Evolutionary conservation across 768 basidiomycete genomes (phyloP).

Genomic region (Termitomyces bulborhizus): DNA sequence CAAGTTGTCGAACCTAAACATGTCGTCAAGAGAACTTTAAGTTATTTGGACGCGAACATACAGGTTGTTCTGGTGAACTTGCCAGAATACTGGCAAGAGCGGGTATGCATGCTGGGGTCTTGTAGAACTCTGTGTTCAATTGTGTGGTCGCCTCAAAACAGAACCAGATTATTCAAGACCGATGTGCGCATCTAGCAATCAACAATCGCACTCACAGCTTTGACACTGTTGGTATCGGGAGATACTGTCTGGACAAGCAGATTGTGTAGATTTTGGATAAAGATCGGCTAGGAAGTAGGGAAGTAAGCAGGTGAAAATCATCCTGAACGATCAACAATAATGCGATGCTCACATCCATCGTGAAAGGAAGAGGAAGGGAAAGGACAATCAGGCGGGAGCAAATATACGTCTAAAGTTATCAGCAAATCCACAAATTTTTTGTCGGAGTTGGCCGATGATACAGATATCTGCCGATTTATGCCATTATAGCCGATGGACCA

Average conservation of each 20-base stretch:
- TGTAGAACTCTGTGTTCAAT: conserved; percentile 91
- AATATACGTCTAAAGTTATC: conserved; percentile 18
- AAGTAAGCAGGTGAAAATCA: conserved; percentile 13
- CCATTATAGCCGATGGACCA: not conserved
- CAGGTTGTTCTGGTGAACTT: conserved; percentile 76
- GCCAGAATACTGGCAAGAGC: conserved; percentile 85
- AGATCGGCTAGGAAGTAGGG: conserved; percentile 46
- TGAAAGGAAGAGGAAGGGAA: conserved; percentile 10
- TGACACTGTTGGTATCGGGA: conserved; percentile 85
- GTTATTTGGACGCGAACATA: conserved; percentile 36
- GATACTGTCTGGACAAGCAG: conserved; percentile 82
- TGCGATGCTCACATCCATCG: conserved; percentile 43
- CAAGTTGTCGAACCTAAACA: conserved; percentile 86
- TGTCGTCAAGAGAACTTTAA: not conserved
- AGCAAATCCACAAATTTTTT: conserved; percentile 39
- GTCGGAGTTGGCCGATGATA: conserved; percentile 50
- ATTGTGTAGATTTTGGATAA: conserved; percentile 75
- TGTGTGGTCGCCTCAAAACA: conserved; percentile 74
- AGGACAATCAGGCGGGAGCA: conserved; percentile 19
- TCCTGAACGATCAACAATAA: conserved; percentile 6
- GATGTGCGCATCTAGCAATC: not conserved
- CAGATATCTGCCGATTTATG: conserved; percentile 19
- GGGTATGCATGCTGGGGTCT: conserved; percentile 83
- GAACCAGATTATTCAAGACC: conserved; percentile 3
- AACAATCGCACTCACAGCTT: conserved; percentile 57